Evolutionary conservation across 768 basidiomycete species (phyloP), one percentile per base, ranked within the genome.

Genomic region (Psilocybe tampanensis): DNA sequence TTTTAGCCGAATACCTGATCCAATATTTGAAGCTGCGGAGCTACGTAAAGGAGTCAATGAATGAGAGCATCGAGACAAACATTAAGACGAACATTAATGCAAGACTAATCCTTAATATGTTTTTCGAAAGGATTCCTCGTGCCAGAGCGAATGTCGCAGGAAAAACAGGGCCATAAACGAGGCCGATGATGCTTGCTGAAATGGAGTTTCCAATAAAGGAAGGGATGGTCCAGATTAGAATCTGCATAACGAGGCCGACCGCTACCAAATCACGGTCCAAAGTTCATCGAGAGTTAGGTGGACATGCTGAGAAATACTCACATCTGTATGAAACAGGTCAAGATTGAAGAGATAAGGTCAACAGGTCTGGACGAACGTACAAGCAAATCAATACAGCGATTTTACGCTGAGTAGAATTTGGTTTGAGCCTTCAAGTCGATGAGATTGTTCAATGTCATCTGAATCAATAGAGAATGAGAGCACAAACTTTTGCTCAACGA

Each of bases 81-180:
- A 17, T 32, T 6, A 5, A 3, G 29, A 49, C 80, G 41, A 64
- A 86, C 84, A 83, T 73, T 29, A 85, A 64, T 8, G 77, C 81
- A 78, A 86, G 82, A 47, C 76, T 75, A 18, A 80, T 73, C 76
- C 85, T 76, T 26, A 75, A 77, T 2, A 80, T 66, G 26, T 84
- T 79, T 1, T 63, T 50, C 0, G 83, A 82, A 13, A 84, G 62
- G 23, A 83, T 64, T 44, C 80, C 78, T 45, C 72, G 82, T 3
- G 77, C 75, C 53, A 80, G 62, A 17, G 71, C 74, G n/a, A 85
- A 67, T 44, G 69, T 70, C 0, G 74, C 75, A 0, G 83, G 82
- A 59, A 79, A 85, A 17, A 83, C 64, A 5, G 84, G 83, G 0
- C 82, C 83, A 59, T 74, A 83, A 8, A 78, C 66, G 0, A 76